Base-by-base conservation (phyloP, 805 yeast genomes). In the Lachancea nothofagi region DNA sequence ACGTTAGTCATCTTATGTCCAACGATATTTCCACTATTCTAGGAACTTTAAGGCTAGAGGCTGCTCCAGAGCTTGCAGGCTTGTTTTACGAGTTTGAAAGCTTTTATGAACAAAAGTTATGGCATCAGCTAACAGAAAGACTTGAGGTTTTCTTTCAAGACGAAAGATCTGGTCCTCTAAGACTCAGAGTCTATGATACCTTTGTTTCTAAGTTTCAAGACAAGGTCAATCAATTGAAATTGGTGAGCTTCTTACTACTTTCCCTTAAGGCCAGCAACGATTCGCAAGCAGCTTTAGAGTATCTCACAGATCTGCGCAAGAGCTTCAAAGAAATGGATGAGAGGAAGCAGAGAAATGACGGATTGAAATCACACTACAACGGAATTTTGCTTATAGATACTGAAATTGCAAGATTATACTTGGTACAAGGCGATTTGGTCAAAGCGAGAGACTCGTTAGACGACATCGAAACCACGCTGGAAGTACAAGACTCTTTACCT, bases 121-220 rank as follows among this genome's bases (percentile, higher is more conserved):
- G 97, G 97, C 94, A 83, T 66, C 97, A 93, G 68, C 73, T 93
- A 57, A 85, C 96, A 2, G 75, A 76, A 45, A 64, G 76, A 5
- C 67, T 93, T 42, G 64, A 66, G 25, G 72, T 71, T 46, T 74
- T 89, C 55, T 90, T 77, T 65, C 67, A 66, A 30, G 68, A 71
- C 41, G 71, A 76, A 7, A 69, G 68, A 20, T 70, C 83, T 10
- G 63, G 60, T 26, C 65, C 74, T 0, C 62, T 85, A 41, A 75
- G 90, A 49, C 60, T 80, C 50, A 76, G 78, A 47, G 64, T 90
- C 38, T 90, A 75, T 62, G 77, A 78, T 42, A 75, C 75, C 46
- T 88, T 93, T 59, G 75, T 93, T 38, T 54, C 71, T 14, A 72
- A 71, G 33, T 81, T 88, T 55, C 72, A 76, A 41, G 75, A 74